Base-by-base conservation (phyloP, 192 early-diverging fungal species). In the Backusella tarrabulga region DNA sequence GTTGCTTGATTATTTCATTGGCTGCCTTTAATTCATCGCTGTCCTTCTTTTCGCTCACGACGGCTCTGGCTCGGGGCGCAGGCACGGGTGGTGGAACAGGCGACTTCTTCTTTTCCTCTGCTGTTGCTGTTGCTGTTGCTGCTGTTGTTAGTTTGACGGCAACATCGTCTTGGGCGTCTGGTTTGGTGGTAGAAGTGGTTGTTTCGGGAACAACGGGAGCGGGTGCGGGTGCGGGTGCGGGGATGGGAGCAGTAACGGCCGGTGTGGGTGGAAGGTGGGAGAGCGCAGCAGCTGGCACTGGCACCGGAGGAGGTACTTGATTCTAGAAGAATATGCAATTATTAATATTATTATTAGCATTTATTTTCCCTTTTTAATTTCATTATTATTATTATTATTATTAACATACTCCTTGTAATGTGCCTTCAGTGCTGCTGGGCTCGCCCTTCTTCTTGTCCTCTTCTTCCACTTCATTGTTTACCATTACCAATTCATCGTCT, bases 331-430 rank as follows among this genome's bases (percentile, higher is more conserved):
- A 60, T 60, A 29, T 29, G 1, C 1, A 60, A 9, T 60, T 60
- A 38, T 60, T 9, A 60, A 3, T 50, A 21, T 60, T 12, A 56
- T 23, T 56, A 60, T 26, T 60, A 19, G 29, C 38, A 40, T 40
- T 23, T n/a, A 21, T 54, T 12, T 60, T 29, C 56, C 56, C 56
- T 4, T 23, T 63, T 68, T 36, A 70, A 21, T 38, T 38, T 38
- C 38, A n/a, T 35, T 8, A 69, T 21, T 21, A 35, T 34, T 67
- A 35, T 34, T 67, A 29, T 29, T 29, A 14, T 72, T 44, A 72
- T 29, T 63, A 29, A 63, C 56, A 72, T 52, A 73, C 42, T 73
- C 26, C 44, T 60, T 73, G 72, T 73, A n/a, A 63, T 9, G 21
- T 29, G 12, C 23, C 9, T 21, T 36, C 29, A 11, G 36, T 34